Evolutionary conservation across 441 rosid species (phyloP), one percentile per base, ranked within the genome.

Genomic region (Adansonia rubrostipa): DNA sequence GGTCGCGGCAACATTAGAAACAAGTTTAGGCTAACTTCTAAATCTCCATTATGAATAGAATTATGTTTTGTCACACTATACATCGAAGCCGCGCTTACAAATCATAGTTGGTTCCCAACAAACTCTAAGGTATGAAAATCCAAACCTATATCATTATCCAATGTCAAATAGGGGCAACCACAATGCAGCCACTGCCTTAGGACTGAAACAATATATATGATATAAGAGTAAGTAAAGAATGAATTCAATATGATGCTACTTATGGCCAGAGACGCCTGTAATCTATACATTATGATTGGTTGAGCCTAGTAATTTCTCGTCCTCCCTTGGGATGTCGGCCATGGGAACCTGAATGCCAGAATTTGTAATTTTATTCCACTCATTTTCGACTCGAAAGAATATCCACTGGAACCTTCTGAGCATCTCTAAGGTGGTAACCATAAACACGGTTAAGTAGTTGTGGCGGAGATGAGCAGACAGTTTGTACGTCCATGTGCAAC

Each of bases 381-480:
- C 95, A 42, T 88, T 91, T 80, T 91, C 95, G 78, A 91, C 92
- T 62, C 92, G 88, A 84, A 91, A 91, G 76, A 91, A 89, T 45
- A 89, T 77, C 93, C 95, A 91, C 8, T 91, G 95, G 74, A 89
- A 89, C 7, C 95, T 81, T 75, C 91, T 85, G 50, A 89, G 79
- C 78, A 91, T 88, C 86, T 91, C 95, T 82, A 91, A 74, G 9
- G 84, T 80, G 0, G 87, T 83, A 11, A 89, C 62, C 50, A 84
- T 36, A 70, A 91, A 91, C 66, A 88, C 82, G 0, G 93, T 91
- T 28, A 88, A 80, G 81, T 91, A 86, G 74, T 91, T 89, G 75
- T 89, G 93, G 62, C 93, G 87, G 70, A 88, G 86, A 87, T 91
- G 93, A 66, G 93, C 91, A 1, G 95, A 89, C 67, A 88, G 82